Conservation (phyloP, 768 basidiomycete species). For the Auricularia sp. region DNA sequence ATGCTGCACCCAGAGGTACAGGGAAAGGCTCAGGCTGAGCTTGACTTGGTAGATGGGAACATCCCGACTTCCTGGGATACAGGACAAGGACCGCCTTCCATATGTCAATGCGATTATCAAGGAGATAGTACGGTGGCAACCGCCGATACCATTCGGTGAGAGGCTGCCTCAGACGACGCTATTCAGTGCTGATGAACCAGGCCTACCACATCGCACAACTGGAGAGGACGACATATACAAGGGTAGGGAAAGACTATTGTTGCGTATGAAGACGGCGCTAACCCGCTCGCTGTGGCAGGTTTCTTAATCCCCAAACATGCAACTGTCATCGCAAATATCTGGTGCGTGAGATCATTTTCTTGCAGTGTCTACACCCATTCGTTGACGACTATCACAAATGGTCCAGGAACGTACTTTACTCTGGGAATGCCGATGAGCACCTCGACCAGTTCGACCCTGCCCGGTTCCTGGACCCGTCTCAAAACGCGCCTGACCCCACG, state of each 20-base stretch:
- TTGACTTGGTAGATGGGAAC: conserved; percentile 13
- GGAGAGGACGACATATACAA: neutral
- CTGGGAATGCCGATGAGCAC: neutral
- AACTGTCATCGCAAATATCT: neutral
- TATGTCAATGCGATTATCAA: conserved; percentile 17
- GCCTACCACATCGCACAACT: neutral
- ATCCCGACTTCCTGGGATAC: conserved; percentile 4
- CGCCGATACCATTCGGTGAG: conserved; percentile 7
- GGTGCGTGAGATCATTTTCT: neutral
- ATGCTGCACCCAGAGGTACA: conserved; percentile 18
- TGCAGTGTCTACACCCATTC: neutral
- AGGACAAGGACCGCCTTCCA: conserved; percentile 11
- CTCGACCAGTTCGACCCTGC: neutral
- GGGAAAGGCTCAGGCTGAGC: conserved; percentile 17
- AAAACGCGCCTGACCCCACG: neutral
- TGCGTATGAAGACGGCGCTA: too few relatives aligned
- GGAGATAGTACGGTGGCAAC: conserved; percentile 16
- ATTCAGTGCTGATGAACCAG: neutral
- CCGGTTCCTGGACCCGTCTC: neutral
- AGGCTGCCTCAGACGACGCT: neutral
- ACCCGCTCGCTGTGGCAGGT: neutral
- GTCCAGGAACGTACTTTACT: neutral
- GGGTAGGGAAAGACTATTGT: neutral
- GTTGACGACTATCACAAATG: neutral
- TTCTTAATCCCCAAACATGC: neutral